These are phyloP conservation scores for Nakazawaea holstii DNA, from an alignment of 805 yeast species.

Conservation along the genomic window DNA sequence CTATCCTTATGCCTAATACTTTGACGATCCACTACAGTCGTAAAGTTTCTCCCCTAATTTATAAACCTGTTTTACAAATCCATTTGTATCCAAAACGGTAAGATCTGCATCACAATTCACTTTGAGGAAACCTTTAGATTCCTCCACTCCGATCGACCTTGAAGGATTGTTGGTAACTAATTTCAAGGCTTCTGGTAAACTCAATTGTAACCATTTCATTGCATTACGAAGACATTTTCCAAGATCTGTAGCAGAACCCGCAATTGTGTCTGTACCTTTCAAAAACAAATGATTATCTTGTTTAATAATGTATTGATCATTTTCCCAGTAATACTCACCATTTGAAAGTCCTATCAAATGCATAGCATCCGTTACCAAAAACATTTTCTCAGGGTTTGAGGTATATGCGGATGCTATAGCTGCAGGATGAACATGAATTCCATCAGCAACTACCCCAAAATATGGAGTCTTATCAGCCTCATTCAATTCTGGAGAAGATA, in stretches of 20 bases:
- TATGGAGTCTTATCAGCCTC: conserved; percentile 28
- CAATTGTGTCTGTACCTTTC: conserved; percentile 52
- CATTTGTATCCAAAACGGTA: conserved; percentile 37
- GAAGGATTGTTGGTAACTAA: conserved; percentile 54
- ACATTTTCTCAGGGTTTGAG: conserved; percentile 46
- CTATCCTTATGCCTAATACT: not conserved
- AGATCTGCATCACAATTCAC: conserved; percentile 55
- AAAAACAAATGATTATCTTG: conserved; percentile 40
- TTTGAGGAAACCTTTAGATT: conserved; percentile 43
- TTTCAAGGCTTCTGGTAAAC: conserved; percentile 48
- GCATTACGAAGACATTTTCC: conserved; percentile 46
- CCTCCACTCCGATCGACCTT: conserved; percentile 34
- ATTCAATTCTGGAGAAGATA: conserved; percentile 24
- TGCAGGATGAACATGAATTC: conserved; percentile 54
- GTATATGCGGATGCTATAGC: conserved; percentile 45
- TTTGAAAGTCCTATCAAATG: conserved; percentile 50
- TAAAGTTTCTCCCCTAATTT: conserved; percentile 39
- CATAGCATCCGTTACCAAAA: conserved; percentile 57
- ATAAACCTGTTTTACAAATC: conserved; percentile 42
- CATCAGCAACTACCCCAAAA: conserved; percentile 53
- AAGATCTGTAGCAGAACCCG: conserved; percentile 56
- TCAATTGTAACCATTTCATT: conserved; percentile 41
- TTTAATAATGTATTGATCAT: conserved; percentile 38
- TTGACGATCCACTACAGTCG: conserved; percentile 6
- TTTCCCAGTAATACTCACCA: conserved; percentile 49